Base-by-base conservation (phyloP, 306 rosid species). In the Sesbania bispinosa region DNA sequence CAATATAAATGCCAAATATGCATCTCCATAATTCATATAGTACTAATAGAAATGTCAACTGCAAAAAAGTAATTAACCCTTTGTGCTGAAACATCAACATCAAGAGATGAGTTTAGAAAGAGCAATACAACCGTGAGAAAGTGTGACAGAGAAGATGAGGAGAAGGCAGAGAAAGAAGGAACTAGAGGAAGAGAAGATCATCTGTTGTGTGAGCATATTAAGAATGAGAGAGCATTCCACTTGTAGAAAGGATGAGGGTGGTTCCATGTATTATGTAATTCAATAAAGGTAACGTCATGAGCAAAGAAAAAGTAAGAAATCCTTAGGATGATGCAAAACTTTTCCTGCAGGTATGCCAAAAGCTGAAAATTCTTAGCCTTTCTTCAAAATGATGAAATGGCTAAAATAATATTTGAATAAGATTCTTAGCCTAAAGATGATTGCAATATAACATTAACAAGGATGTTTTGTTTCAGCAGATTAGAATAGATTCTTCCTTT, bases 401-500 rank as follows among this genome's bases (percentile, higher is more conserved):
- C 13, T 36, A 38, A 10, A 9, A 18, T 13, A 33, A 59, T 48
- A 47, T 69, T 58, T 58, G 82, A 72, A 50, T 18, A 29, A 82
- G 85, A 93, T 93, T 90, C 98, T 81, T 80, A 57, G 79, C 86
- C 88, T 89, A 52, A 27, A 69, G 86, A 74, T 67, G 91, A 61
- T 55, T 46, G 64, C 41, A 58, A 67, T 3, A 55, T 20, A 35
- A 43, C n/a, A n/a, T n/a, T 39, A 50, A 29, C 41, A 59, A 43
- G 45, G 58, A 29, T 84, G 80, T 67, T 77, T 73, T 73, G 10
- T n/a, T n/a, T n/a, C n/a, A 23, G 38, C 41, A 68, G 82, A n/a
- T 82, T 77, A 52, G 92, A 83, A 94, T 80, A 79, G 67, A 90
- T 91, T 90, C 97, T 89, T 89, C 64, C 92, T 83, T 87, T 87